Conservation (phyloP, 306 rosid genomes). For the Castanea mollissima region DNA sequence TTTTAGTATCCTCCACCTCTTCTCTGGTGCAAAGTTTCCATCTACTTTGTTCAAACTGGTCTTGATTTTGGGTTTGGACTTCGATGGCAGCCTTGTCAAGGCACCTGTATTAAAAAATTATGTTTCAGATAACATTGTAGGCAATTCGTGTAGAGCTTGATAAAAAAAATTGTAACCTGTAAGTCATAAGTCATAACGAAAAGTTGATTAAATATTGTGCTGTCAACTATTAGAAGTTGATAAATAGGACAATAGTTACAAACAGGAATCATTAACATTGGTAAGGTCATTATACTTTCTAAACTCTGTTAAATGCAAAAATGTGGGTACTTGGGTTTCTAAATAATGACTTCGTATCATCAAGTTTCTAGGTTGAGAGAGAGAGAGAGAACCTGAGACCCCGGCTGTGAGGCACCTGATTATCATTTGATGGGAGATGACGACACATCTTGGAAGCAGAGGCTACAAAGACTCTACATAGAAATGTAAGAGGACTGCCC, state of each 20-base stretch:
- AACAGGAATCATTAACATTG: too few species aligned
- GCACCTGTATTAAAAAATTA: conserved; percentile 6
- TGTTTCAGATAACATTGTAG: neutral
- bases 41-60: conserved; percentile 11
- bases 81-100: conserved; percentile 40
- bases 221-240: too few species aligned
- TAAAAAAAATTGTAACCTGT: neutral
- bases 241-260: too few species aligned
- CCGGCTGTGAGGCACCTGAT: neutral
- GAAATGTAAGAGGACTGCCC: conserved; percentile 25
- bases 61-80: neutral
- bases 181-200: too few species aligned
- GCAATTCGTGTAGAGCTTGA: neutral
- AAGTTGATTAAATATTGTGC: too few species aligned
- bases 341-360: neutral
- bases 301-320: too few species aligned
- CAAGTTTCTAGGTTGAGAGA: neutral
- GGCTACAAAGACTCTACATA: conserved; percentile 27
- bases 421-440: neutral
- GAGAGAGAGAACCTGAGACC: conserved; percentile 11
- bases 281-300: too few species aligned
- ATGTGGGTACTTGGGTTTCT: too few species aligned
- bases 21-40: conserved; percentile 34
- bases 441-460: conserved; percentile 18
- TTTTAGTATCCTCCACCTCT: conserved; percentile 33